Evolutionary conservation across 1,284 basidiomycete genomes (phyloP).

Genomic region (Austroboletus novae-zelandiae): DNA sequence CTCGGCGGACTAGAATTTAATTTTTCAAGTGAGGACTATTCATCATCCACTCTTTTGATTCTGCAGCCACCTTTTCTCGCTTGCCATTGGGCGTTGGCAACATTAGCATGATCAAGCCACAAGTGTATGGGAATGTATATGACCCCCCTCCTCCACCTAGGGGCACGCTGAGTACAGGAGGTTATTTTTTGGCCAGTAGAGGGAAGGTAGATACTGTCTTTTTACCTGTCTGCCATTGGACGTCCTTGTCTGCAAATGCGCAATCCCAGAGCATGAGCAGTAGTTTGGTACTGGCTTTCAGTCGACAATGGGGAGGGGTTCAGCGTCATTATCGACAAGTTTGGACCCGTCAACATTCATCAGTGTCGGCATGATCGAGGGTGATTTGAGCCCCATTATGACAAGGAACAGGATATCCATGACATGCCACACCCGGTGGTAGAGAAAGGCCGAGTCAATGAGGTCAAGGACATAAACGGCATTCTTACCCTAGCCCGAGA

Average conservation of each 20-base stretch:
- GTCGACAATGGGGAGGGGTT: slow-evolving; percentile 48
- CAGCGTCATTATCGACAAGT: slow-evolving; percentile 21
- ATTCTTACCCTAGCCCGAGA: slow-evolving; percentile 23
- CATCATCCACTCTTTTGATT: slow-evolving; percentile 6
- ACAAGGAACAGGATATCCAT: slow-evolving; percentile 91
- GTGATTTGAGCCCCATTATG: slow-evolving; percentile 77
- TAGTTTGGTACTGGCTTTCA: slow-evolving; percentile 90
- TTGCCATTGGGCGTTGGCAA: slow-evolving; percentile 77
- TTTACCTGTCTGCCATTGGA: slow-evolving; percentile 73
- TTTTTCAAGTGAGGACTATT: slow-evolving; percentile 5
- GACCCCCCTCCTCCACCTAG: slow-evolving; percentile 70
- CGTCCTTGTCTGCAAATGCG: slow-evolving; percentile 65
- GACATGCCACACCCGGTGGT: slow-evolving; percentile 97
- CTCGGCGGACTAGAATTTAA: slow-evolving; percentile 14
- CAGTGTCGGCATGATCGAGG: slow-evolving; percentile 74
- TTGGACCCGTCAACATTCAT: slow-evolving; percentile 59
- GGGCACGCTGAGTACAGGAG: slow-evolving; percentile 52
- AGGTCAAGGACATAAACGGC: slow-evolving; percentile 81
- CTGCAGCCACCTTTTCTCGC: slow-evolving; percentile 53
- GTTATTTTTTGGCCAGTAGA: slow-evolving; percentile 20
- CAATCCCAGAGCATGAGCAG: slow-evolving; percentile 95
- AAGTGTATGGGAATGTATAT: slow-evolving; percentile 68
- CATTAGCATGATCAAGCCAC: slow-evolving; percentile 68
- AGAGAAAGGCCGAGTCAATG: slow-evolving; percentile 87
- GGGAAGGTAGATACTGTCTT: slow-evolving; percentile 26